Percentiles rank a stretch among this genome's conserved stretches.
These are phyloP conservation scores for Capronia americana DNA, from an alignment of 2,329 filamentous ascomycete species.

Conservation along the genomic window DNA sequence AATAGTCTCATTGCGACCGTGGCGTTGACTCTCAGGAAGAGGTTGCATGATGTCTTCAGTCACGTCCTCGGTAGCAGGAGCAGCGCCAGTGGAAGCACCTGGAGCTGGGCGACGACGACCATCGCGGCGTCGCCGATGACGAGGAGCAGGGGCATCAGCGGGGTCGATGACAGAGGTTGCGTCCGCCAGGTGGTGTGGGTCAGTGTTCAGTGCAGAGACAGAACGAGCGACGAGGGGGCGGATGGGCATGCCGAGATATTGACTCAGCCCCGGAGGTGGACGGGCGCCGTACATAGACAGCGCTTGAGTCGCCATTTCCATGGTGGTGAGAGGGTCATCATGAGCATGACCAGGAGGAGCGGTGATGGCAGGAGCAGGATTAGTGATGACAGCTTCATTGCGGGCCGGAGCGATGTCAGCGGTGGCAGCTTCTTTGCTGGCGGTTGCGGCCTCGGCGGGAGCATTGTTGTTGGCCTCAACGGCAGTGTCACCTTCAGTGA, in stretches of 20 bases:
- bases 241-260: slow-evolving; percentile 2
- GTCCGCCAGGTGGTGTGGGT: background rate
- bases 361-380: background rate
- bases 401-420: background rate
- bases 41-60: background rate
- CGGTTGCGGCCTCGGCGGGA: background rate
- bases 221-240: background rate
- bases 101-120: background rate
- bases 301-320: slow-evolving; percentile 3
- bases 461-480: background rate
- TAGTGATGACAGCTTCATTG: slow-evolving; percentile 4
- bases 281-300: slow-evolving; percentile 2
- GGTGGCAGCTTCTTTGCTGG: background rate
- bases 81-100: background rate
- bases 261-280: background rate
- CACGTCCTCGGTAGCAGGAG: background rate
- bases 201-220: background rate
- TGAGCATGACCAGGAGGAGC: background rate
- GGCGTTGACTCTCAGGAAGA: background rate
- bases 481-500: slow-evolving; percentile 5
- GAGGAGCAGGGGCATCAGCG: background rate
- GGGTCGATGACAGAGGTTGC: background rate
- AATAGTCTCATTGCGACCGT: background rate
- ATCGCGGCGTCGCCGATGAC: background rate
- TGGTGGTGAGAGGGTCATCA: background rate